Conservation (phyloP, 805 yeast genomes). For the Cyberlindnera subsufficiens region DNA sequence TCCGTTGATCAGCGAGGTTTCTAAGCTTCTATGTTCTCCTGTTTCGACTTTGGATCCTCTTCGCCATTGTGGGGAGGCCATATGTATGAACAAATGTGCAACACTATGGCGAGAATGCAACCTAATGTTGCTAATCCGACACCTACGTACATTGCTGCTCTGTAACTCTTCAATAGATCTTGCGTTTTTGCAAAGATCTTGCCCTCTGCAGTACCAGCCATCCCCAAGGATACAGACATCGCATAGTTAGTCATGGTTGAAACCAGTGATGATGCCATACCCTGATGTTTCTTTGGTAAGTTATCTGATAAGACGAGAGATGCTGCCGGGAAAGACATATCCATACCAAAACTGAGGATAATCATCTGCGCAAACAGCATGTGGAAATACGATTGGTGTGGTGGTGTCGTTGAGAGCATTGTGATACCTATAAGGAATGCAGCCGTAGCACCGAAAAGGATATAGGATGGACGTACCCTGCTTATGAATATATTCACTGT, state of each 20-base stretch:
- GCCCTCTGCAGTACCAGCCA: slow-evolving; percentile 62
- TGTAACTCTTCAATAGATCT: slow-evolving; percentile 36
- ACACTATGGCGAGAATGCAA: slow-evolving; percentile 4
- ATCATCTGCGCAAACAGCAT: slow-evolving; percentile 51
- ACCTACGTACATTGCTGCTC: slow-evolving; percentile 56
- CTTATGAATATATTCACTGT: slow-evolving; percentile 43
- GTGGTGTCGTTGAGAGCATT: slow-evolving; percentile 51
- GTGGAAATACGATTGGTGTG: slow-evolving; percentile 53
- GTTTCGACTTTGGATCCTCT: not conserved
- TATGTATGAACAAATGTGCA: slow-evolving; percentile 7
- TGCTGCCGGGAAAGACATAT: slow-evolving; percentile 70
- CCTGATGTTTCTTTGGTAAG: slow-evolving; percentile 61
- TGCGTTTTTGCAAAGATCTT: slow-evolving; percentile 27
- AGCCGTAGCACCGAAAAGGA: slow-evolving; percentile 44
- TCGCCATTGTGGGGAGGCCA: slow-evolving; percentile 1
- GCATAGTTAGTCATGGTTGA: slow-evolving; percentile 70
- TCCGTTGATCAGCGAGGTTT: too few relatives aligned
- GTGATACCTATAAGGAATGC: slow-evolving; percentile 52
- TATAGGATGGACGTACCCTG: slow-evolving; percentile 40
- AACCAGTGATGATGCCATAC: slow-evolving; percentile 72
- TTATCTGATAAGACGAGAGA: slow-evolving; percentile 54
- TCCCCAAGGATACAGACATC: slow-evolving; percentile 62
- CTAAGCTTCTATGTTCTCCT: too few relatives aligned
- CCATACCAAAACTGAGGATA: slow-evolving; percentile 69
- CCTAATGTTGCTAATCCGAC: slow-evolving; percentile 55